phyloP scores from a whole-genome alignment of 2,329 filamentous ascomycete genomes.

The Aspergillus awamori region DNA sequence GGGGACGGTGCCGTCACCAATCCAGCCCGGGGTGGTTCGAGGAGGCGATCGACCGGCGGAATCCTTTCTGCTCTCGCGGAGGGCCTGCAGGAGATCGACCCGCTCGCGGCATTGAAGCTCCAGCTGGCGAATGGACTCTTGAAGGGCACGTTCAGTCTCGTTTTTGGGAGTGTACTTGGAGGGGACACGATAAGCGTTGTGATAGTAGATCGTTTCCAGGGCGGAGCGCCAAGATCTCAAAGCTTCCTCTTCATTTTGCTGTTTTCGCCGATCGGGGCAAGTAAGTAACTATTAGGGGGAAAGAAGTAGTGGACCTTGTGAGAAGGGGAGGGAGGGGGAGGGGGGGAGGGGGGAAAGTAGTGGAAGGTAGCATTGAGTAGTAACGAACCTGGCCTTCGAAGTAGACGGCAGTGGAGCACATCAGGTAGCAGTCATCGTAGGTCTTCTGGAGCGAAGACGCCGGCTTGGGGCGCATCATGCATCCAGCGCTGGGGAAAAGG shows the following conservation, averaged over 20 bases:
- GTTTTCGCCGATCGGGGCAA: slow-evolving; percentile 6
- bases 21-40: slow-evolving; percentile 58
- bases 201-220: slow-evolving; percentile 84
- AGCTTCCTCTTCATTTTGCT: slow-evolving; percentile 92
- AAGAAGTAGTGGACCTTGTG: neutral
- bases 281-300: neutral
- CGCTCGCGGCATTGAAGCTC: slow-evolving; percentile 92
- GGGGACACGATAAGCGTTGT: slow-evolving; percentile 75
- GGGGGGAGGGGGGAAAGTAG: neutral
- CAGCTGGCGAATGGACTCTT: slow-evolving; percentile 78
- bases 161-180: slow-evolving; percentile 70
- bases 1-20: slow-evolving; percentile 80
- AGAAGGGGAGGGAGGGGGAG: neutral
- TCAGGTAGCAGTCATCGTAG: slow-evolving; percentile 94
- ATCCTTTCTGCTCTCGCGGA: slow-evolving; percentile 67
- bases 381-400: slow-evolving; percentile 81
- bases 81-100: slow-evolving; percentile 81
- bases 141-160: slow-evolving; percentile 80
- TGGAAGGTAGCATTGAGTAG: neutral
- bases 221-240: slow-evolving; percentile 87
- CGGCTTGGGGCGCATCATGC: slow-evolving; percentile 59
- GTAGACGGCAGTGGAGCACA: slow-evolving; percentile 93
- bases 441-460: slow-evolving; percentile 87
- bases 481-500: slow-evolving; percentile 12
- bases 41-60: slow-evolving; percentile 29